Percentiles rank a stretch among this genome's conserved stretches.
phyloP scores from a whole-genome alignment of 2,329 filamentous ascomycete species.

The Beauveria australis region DNA sequence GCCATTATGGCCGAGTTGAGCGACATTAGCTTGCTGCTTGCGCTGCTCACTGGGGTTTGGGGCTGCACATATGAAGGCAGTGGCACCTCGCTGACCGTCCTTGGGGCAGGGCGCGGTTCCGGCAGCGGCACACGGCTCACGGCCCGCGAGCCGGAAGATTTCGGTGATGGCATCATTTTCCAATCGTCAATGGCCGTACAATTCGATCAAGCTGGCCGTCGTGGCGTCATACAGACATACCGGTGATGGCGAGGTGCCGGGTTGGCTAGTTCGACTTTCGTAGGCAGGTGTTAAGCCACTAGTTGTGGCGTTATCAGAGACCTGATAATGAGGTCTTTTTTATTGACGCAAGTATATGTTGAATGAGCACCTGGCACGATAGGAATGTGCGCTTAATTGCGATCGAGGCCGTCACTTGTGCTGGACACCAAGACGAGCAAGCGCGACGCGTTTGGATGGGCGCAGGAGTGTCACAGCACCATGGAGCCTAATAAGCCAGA shows the following conservation, averaged over 20 bases:
- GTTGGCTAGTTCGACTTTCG: not conserved
- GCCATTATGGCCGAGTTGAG: constrained; percentile 18
- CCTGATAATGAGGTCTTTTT: too few relatives aligned
- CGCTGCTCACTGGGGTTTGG: not conserved
- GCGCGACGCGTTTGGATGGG: not conserved
- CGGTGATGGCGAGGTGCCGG: not conserved
- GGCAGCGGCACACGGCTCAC: not conserved
- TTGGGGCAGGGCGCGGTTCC: not conserved
- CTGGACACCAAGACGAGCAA: not conserved
- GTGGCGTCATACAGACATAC: not conserved
- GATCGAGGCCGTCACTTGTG: not conserved
- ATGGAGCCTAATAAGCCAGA: not conserved
- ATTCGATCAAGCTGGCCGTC: not conserved
- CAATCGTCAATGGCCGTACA: not conserved
- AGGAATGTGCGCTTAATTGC: not conserved
- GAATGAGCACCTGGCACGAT: not conserved
- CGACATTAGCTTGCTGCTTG: not conserved
- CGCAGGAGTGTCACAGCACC: not conserved
- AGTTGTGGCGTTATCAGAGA: too few relatives aligned
- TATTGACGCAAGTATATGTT: too few relatives aligned
- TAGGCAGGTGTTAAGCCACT: not conserved
- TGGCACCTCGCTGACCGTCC: not conserved
- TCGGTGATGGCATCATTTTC: not conserved
- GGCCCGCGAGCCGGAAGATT: not conserved
- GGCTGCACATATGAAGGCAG: not conserved